These are phyloP conservation scores for Gonium pectorale DNA, from an alignment of 139 green algal species.

Conservation along the genomic window DNA sequence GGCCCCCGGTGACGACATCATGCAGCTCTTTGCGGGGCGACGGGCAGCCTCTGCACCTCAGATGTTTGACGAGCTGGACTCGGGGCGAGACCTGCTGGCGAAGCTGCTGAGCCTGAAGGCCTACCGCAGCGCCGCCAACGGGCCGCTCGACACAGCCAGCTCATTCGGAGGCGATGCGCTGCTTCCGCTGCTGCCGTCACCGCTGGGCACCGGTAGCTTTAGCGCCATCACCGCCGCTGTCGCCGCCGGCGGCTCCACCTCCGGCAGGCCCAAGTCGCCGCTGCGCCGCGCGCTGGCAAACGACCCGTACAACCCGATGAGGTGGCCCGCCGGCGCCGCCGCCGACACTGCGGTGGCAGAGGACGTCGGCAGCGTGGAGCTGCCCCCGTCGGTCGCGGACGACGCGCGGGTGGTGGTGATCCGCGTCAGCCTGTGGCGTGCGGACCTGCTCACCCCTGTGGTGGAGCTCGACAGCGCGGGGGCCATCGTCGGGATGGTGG, in stretches of 20 bases:
- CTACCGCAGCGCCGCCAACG: background rate
- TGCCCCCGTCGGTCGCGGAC: slow-evolving; percentile 1
- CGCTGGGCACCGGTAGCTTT: too few species aligned
- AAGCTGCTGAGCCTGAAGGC: background rate
- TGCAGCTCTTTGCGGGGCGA: too few species aligned
- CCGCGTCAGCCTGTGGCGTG: slow-evolving; percentile 47
- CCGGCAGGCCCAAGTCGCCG: too few species aligned
- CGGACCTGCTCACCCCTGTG: slow-evolving; percentile 51
- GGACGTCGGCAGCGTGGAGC: slow-evolving; percentile 7
- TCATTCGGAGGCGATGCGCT: background rate
- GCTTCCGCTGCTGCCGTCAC: background rate
- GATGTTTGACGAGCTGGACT: background rate
- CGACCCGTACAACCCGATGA: too few species aligned
- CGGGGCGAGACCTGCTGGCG: background rate
- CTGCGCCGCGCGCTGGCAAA: too few species aligned
- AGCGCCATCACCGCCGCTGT: too few species aligned
- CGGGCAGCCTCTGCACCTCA: too few species aligned
- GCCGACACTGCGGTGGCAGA: too few species aligned
- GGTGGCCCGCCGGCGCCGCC: too few species aligned
- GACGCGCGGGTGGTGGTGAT: slow-evolving; percentile 39
- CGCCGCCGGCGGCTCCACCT: too few species aligned
- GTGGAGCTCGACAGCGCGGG: slow-evolving; percentile 39
- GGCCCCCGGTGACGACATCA: too few species aligned
- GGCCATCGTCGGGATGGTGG: background rate
- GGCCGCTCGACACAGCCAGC: background rate